A percentile compares a stretch with the other conserved stretches of the same genome.
These are phyloP conservation scores for Colletotrichum coccodes DNA, from an alignment of 2,329 filamentous ascomycete species.

Conservation along the genomic window DNA sequence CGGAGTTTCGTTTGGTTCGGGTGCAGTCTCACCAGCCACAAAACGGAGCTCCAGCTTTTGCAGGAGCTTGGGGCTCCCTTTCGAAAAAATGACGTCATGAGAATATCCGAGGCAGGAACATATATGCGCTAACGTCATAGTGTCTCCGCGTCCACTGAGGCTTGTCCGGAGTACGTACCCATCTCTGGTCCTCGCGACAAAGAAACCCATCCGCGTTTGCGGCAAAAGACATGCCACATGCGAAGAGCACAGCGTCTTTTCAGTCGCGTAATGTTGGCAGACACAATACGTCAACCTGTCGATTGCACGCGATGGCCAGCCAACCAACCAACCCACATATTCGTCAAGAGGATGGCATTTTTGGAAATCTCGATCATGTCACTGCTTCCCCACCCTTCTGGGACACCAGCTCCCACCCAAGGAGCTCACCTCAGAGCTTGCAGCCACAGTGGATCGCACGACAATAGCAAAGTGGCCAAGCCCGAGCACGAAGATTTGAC, in stretches of 20 bases:
- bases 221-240: constrained; percentile 24
- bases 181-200: neutral
- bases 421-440: neutral
- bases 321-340: constrained; percentile 17
- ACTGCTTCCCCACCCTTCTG: constrained; percentile 4
- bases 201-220: constrained; percentile 7
- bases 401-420: constrained; percentile 1
- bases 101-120: constrained; percentile 3
- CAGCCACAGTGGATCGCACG: constrained; percentile 25
- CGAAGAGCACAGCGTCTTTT: constrained; percentile 3
- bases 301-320: constrained; percentile 19
- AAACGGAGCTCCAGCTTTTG: constrained; percentile 15
- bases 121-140: constrained; percentile 28
- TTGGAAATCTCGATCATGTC: constrained; percentile 28
- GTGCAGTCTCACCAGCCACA: constrained; percentile 25
- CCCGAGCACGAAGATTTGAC: neutral
- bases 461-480: constrained; percentile 1
- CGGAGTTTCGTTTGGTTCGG: constrained; percentile 13
- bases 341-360: constrained; percentile 28
- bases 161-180: neutral
- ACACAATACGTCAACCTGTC: constrained; percentile 28
- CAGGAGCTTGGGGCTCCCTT: neutral
- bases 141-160: constrained; percentile 13
- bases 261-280: constrained; percentile 17
- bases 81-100: constrained; percentile 18